Percentiles rank a stretch among this genome's conserved stretches.
Evolutionary conservation across 1,284 basidiomycete genomes (phyloP).

Genomic region (Marasmius oreades): DNA sequence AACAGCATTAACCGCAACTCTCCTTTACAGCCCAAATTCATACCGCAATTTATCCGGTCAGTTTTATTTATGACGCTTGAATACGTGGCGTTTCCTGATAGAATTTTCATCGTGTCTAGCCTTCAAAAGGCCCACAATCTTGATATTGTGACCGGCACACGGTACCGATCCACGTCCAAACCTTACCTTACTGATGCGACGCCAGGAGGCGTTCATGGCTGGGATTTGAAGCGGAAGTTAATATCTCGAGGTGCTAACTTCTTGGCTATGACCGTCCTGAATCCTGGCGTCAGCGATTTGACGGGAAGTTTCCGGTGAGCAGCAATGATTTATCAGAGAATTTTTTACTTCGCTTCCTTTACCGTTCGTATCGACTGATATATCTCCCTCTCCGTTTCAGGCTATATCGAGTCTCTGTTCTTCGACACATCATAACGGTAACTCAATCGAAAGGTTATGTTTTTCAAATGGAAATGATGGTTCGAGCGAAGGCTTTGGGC

Average conservation of each 20-base stretch:
- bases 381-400: slow-evolving; percentile 32
- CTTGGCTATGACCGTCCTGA: slow-evolving; percentile 77
- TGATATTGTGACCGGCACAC: slow-evolving; percentile 90
- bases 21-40: slow-evolving; percentile 74
- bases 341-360: background rate
- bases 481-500: slow-evolving; percentile 77
- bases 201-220: slow-evolving; percentile 84
- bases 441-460: slow-evolving; percentile 89
- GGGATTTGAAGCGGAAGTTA: slow-evolving; percentile 86
- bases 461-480: slow-evolving; percentile 98
- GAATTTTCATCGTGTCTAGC: slow-evolving; percentile 23
- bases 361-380: background rate
- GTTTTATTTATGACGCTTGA: slow-evolving; percentile 13
- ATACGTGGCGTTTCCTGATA: slow-evolving; percentile 5
- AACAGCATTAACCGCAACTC: too few relatives aligned
- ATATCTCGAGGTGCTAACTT: slow-evolving; percentile 87
- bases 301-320: slow-evolving; percentile 84
- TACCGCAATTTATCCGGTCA: slow-evolving; percentile 83
- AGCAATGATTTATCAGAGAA: slow-evolving; percentile 3
- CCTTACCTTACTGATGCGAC: slow-evolving; percentile 47
- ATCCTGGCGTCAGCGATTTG: slow-evolving; percentile 81
- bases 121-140: slow-evolving; percentile 78
- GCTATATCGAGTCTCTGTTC: slow-evolving; percentile 73
- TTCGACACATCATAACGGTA: slow-evolving; percentile 78
- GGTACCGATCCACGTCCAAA: slow-evolving; percentile 64